Conservation (phyloP, 1,284 basidiomycete genomes). For the Cutaneotrichosporon cavernicola region DNA sequence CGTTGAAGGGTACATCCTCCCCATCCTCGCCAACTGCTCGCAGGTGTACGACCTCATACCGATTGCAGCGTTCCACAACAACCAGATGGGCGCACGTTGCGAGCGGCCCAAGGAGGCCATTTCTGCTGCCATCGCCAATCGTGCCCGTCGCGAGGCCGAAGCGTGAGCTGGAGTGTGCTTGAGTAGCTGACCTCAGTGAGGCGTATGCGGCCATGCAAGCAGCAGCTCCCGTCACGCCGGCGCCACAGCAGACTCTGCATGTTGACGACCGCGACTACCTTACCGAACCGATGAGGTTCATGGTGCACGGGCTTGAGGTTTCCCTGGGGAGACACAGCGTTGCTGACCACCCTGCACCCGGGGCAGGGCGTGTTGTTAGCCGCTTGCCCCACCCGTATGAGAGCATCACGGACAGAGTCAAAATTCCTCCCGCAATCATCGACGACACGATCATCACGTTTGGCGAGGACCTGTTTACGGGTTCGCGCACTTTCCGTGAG, state of each 20-base stretch:
- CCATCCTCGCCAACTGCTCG: background rate
- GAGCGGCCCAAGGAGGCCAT: slow-evolving; percentile 15
- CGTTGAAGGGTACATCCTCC: background rate
- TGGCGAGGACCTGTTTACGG: background rate
- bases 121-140: slow-evolving; percentile 11
- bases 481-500: background rate
- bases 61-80: background rate
- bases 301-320: background rate
- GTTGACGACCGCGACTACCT: slow-evolving; percentile 5
- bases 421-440: background rate
- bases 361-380: background rate
- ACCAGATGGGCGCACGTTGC: slow-evolving; percentile 15
- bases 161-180: background rate
- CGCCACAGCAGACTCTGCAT: background rate
- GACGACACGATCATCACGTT: slow-evolving; percentile 5
- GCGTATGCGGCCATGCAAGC: background rate
- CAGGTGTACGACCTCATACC: slow-evolving; percentile 23
- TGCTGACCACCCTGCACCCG: slow-evolving; percentile 10
- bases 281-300: slow-evolving; percentile 12
- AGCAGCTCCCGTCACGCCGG: background rate
- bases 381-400: background rate
- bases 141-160: slow-evolving; percentile 14
- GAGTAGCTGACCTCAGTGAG: background rate
- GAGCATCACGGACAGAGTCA: background rate
- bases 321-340: background rate